Evolutionary conservation across 2,329 filamentous ascomycete species (phyloP), one percentile per base, ranked within the genome.

Genomic region (Botryotinia globosa): DNA sequence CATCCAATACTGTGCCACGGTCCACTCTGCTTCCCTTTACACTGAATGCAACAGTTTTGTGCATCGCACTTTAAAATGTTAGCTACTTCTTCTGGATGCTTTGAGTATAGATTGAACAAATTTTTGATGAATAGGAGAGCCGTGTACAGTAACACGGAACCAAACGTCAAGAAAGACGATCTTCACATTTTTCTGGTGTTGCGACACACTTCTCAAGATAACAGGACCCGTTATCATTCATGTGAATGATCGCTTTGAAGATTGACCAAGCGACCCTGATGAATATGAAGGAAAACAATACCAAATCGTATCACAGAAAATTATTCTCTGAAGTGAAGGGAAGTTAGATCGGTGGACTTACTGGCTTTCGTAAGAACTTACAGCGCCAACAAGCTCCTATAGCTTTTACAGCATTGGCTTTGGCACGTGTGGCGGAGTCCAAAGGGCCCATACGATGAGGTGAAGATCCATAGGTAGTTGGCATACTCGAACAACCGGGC

Each of bases 321-420:
- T 9, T 29, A 2, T 56, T 7, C 25, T 8, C 25, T 6, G 12
- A 42, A 6, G 29, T 4, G 20, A 37, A 29, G 9, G 10, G 39
- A 16, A 25, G 1, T 25, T 25, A 32, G 2, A 56, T 42, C 25
- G 34, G 3, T 20, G 22, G 22, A 62, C 73, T 71, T 73, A 74
- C 74, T 48, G 59, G 56, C 58, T 75, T 74, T 58, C 72, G 63
- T 61, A 75, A 44, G 39, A 75, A 70, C 34, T 69, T 74, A 22
- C 74, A 75, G 25, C 73, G 72, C 74, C 73, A 75, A 58, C 74
- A 75, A 58, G 74, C 73, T 18, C 74, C 74, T 37, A 74, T 58
- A 18, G 74, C 72, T n/a, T 72, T 73, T 1, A 75, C 74, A 4
- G 74, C 73, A 42, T 72, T 74, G 44, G 63, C 71, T 34, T 74